Conservation (phyloP, 2,329 filamentous ascomycete species). For the Calonectria pteridis region DNA sequence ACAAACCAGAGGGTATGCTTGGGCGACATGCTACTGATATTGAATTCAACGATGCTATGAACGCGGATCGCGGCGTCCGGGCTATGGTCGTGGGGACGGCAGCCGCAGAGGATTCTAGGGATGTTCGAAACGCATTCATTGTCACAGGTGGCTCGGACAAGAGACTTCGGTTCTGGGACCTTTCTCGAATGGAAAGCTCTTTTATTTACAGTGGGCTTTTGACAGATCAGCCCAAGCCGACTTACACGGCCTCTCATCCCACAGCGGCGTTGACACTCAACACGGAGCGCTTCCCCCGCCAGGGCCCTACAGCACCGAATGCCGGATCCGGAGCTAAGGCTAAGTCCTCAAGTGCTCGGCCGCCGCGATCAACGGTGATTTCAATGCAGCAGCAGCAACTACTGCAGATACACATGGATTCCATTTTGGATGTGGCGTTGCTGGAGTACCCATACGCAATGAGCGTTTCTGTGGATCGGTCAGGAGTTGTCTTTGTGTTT, state of each 20-base stretch:
- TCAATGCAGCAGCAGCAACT: conserved; percentile 89
- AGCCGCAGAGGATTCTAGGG: conserved; percentile 76
- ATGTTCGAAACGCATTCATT: conserved; percentile 84
- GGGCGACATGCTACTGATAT: conserved; percentile 84
- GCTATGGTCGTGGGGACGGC: conserved; percentile 81
- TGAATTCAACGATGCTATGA: conserved; percentile 68
- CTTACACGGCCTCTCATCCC: conserved; percentile 75
- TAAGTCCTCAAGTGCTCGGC: conserved; percentile 53
- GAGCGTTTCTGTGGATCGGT: conserved; percentile 90
- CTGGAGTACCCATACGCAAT: conserved; percentile 92
- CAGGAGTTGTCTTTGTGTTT: conserved; percentile 90
- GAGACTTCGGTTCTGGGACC: conserved; percentile 95
- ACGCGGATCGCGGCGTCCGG: conserved; percentile 76
- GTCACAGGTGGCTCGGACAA: conserved; percentile 90
- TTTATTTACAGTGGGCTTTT: conserved; percentile 83
- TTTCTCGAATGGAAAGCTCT: conserved; percentile 81
- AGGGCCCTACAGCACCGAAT: conserved; percentile 48
- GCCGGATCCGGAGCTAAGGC: conserved; percentile 48
- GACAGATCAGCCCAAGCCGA: conserved; percentile 77
- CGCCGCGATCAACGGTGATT: conserved; percentile 85
- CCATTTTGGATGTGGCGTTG: conserved; percentile 88
- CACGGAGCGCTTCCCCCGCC: conserved; percentile 69
- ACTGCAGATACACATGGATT: conserved; percentile 87
- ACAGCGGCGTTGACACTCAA: conserved; percentile 74
- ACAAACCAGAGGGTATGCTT: conserved; percentile 88